Evolutionary conservation across 108 stramenopile genomes (phyloP).

Genomic region (Nannochloropsis salina): DNA sequence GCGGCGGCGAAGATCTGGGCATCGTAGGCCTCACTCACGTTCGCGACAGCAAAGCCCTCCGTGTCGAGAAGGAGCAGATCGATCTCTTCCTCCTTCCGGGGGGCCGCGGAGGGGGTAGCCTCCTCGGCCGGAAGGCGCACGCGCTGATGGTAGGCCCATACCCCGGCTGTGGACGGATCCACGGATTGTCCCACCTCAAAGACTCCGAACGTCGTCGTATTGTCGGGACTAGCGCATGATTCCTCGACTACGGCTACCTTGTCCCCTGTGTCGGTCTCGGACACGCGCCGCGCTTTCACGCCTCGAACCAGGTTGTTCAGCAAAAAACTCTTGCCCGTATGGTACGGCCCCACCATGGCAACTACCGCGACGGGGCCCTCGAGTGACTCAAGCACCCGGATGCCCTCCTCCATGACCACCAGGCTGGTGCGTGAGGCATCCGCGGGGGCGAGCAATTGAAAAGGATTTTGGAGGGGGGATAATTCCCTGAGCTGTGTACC

Average conservation of each 20-base stretch:
- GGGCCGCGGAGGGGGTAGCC: too few relatives aligned
- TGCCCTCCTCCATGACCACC: not conserved
- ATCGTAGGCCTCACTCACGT: slow-evolving; percentile 39
- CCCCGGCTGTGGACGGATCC: slow-evolving; percentile 41
- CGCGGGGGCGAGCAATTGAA: not conserved
- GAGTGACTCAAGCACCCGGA: not conserved
- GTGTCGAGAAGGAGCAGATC: slow-evolving; percentile 39
- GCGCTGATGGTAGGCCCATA: slow-evolving; percentile 44
- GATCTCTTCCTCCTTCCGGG: not conserved
- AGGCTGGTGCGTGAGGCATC: not conserved
- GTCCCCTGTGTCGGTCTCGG: not conserved
- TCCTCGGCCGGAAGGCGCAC: not conserved
- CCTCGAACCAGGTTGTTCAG: slow-evolving; percentile 33
- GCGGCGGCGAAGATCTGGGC: slow-evolving; percentile 39
- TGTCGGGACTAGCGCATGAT: not conserved
- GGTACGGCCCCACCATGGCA: slow-evolving; percentile 35
- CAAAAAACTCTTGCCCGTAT: slow-evolving; percentile 46
- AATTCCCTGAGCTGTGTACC: not conserved
- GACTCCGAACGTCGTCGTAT: not conserved
- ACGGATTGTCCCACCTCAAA: slow-evolving; percentile 43
- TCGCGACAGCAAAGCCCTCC: slow-evolving; percentile 40
- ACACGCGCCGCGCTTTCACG: not conserved
- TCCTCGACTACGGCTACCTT: not conserved
- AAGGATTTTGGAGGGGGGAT: not conserved
- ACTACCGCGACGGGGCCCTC: not conserved